These are phyloP conservation scores for Pythium rishiriense DNA, from an alignment of 352 stramenopile species.

Conservation along the genomic window DNA sequence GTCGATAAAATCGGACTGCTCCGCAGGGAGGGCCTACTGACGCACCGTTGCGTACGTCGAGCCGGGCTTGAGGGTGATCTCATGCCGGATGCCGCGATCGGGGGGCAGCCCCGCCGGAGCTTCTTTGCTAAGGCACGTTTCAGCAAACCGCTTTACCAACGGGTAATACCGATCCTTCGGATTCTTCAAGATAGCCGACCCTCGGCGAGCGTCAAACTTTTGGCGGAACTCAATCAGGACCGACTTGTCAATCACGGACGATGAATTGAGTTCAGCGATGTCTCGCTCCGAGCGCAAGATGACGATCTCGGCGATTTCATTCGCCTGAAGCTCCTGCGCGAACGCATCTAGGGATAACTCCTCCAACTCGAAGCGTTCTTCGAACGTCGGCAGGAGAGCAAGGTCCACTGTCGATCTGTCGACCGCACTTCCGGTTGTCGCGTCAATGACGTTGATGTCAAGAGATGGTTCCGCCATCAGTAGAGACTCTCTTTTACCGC, in stretches of 20 bases:
- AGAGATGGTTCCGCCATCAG: not conserved
- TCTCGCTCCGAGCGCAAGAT: not conserved
- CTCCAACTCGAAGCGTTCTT: not conserved
- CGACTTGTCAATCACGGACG: slow-evolving; percentile 1
- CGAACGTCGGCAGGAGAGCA: not conserved
- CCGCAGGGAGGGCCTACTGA: slow-evolving; percentile 24
- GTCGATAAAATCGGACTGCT: slow-evolving; percentile 23
- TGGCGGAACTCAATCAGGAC: slow-evolving; percentile 5
- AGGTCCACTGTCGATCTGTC: not conserved
- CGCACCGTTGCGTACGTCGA: slow-evolving; percentile 13
- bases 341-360: not conserved
- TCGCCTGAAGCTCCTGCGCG: not conserved
- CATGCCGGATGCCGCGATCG: slow-evolving; percentile 21
- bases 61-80: slow-evolving; percentile 24
- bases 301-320: not conserved
- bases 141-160: not conserved
- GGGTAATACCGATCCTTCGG: slow-evolving; percentile 19
- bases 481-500: not conserved
- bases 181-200: slow-evolving; percentile 17
- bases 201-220: slow-evolving; percentile 7
- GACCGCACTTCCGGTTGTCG: not conserved
- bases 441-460: not conserved
- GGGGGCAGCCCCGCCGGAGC: slow-evolving; percentile 1
- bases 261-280: slow-evolving; percentile 1
- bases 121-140: slow-evolving; percentile 5